phyloP scores from a whole-genome alignment of 2,329 filamentous ascomycete species.

The Clarireedia homoeocarpa region DNA sequence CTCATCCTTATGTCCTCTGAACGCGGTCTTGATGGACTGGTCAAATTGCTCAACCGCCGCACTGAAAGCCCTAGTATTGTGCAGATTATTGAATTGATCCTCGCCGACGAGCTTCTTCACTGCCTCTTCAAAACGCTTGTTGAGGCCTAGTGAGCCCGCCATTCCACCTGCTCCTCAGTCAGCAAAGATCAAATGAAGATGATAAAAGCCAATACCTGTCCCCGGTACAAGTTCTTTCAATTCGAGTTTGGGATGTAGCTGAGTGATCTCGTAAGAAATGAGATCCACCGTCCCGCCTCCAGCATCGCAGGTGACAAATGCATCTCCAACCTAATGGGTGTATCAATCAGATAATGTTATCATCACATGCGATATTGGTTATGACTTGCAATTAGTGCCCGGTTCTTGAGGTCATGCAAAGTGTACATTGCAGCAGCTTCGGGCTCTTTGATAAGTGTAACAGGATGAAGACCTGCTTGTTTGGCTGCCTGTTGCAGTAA shows the following conservation, averaged over 20 bases:
- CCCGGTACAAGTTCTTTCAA: constrained; percentile 24
- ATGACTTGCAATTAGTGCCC: constrained; percentile 5
- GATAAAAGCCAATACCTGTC: constrained; percentile 11
- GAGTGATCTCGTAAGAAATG: constrained; percentile 25
- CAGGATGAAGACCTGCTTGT: constrained; percentile 3
- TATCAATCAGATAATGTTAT: neutral
- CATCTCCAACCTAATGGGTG: constrained; percentile 17
- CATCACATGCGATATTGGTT: constrained; percentile 11
- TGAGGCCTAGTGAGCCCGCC: constrained; percentile 24
- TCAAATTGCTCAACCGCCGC: constrained; percentile 29
- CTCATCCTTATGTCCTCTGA: constrained; percentile 19
- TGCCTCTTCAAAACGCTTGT: constrained; percentile 22
- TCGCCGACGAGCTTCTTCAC: constrained; percentile 23
- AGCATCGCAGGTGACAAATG: constrained; percentile 28
- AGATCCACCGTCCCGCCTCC: constrained; percentile 31
- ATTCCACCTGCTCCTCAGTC: constrained; percentile 10
- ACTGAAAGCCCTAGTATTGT: constrained; percentile 21
- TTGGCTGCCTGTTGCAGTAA: constrained; percentile 9
- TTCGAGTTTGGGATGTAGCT: constrained; percentile 14
- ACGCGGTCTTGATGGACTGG: constrained; percentile 24
- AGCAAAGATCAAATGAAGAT: neutral
- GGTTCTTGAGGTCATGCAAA: constrained; percentile 7
- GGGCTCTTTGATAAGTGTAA: constrained; percentile 14
- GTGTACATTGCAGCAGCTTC: constrained; percentile 17
- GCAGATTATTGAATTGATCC: constrained; percentile 24